Conservation (phyloP, 176 grass and related monocot species). For the Tuctoria greenei region DNA sequence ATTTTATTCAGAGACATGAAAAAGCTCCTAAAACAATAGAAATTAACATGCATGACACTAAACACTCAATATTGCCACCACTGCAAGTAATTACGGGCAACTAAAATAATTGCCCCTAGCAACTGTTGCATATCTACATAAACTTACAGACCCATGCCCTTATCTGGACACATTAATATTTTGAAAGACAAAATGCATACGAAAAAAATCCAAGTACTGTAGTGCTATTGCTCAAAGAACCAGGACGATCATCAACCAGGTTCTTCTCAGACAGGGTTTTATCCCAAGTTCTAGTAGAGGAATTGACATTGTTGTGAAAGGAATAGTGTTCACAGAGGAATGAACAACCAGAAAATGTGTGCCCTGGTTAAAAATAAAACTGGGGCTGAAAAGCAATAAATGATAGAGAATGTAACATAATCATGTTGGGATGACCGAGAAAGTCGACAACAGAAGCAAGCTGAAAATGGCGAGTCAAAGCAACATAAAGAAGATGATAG, state of each 20-base stretch:
- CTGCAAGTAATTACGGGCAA: background rate
- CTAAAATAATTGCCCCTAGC: background rate
- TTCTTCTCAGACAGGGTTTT: background rate
- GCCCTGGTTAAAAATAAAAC: background rate
- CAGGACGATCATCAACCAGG: background rate
- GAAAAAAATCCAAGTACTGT: background rate
- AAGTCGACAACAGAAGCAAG: background rate
- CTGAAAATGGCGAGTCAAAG: background rate
- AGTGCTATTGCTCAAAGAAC: background rate
- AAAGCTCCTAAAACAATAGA: background rate
- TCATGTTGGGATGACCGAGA: background rate
- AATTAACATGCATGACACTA: background rate
- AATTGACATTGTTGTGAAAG: slow-evolving; percentile 2
- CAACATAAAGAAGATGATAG: background rate
- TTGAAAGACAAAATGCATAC: background rate
- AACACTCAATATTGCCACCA: background rate
- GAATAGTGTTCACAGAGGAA: background rate
- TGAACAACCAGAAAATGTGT: background rate
- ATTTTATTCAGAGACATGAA: background rate
- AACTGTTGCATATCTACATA: background rate
- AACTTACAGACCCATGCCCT: slow-evolving; percentile 2
- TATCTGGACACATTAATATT: background rate
- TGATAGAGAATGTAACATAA: background rate
- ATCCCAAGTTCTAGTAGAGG: background rate
- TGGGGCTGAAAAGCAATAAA: background rate